Percentiles rank a stretch among this genome's conserved stretches.
phyloP scores from a whole-genome alignment of 345 rosid species.

The Erodium maritimum region DNA sequence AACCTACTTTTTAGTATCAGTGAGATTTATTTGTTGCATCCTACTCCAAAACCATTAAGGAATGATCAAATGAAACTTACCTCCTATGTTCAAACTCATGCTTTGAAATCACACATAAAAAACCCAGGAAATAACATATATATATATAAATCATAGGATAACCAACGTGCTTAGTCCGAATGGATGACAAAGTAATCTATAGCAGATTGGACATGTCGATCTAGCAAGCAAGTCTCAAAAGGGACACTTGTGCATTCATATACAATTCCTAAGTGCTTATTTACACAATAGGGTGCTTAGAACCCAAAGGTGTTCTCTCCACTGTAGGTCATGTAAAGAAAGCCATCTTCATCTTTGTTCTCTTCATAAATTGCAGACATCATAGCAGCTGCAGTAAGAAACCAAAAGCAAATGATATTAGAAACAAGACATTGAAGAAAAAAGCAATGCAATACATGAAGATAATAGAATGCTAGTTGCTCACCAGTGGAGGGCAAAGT shows the following conservation, averaged over 20 bases:
- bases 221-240: background rate
- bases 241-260: constrained; percentile 16
- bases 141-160: no score
- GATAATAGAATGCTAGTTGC: constrained; percentile 6
- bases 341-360: constrained; percentile 63
- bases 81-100: no score
- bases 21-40: no score
- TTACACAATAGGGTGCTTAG: constrained; percentile 11
- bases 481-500: constrained; percentile 57
- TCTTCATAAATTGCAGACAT: constrained; percentile 58
- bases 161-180: constrained; percentile 18
- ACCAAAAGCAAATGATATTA: background rate
- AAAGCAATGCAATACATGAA: background rate
- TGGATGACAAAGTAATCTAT: background rate
- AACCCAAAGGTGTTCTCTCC: constrained; percentile 70
- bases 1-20: no score
- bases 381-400: constrained; percentile 35
- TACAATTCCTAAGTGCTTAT: constrained; percentile 20
- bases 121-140: no score
- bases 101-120: no score
- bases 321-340: constrained; percentile 66
- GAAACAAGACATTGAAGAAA: background rate
- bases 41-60: no score
- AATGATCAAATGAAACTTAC: no score
- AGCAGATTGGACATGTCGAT: background rate